Conservation (phyloP, 805 yeast species). For the Starmerella bacillaris region DNA sequence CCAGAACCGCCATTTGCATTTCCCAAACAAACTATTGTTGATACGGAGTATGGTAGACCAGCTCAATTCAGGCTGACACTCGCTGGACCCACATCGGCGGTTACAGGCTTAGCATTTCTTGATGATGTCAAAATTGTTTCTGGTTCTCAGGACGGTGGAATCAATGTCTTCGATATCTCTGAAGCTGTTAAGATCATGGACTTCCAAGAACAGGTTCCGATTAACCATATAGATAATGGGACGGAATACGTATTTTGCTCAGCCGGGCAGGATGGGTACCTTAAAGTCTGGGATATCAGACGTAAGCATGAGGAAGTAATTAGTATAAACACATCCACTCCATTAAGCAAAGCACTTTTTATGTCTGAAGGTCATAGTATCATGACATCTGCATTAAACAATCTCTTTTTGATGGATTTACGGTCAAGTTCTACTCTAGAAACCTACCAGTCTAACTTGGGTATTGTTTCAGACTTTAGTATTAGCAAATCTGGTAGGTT, state of each 20-base stretch:
- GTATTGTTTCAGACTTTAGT: slow-evolving; percentile 7
- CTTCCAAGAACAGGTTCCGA: not conserved
- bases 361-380: slow-evolving; percentile 9
- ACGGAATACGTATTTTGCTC: slow-evolving; percentile 47
- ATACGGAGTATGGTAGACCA: not conserved
- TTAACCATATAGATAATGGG: slow-evolving; percentile 53
- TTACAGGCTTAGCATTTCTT: slow-evolving; percentile 8
- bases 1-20: slow-evolving; percentile 1
- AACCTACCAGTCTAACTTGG: not conserved
- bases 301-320: not conserved
- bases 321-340: not conserved
- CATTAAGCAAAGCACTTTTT: slow-evolving; percentile 1
- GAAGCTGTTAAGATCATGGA: no score
- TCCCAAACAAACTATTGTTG: not conserved
- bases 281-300: slow-evolving; percentile 13
- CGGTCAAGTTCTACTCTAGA: slow-evolving; percentile 7
- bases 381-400: slow-evolving; percentile 2
- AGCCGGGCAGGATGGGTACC: slow-evolving; percentile 8
- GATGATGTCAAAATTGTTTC: slow-evolving; percentile 5
- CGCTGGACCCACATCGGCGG: slow-evolving; percentile 10
- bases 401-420: slow-evolving; percentile 9
- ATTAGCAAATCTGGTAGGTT: slow-evolving; percentile 13
- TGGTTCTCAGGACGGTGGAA: slow-evolving; percentile 9
- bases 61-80: slow-evolving; percentile 7
- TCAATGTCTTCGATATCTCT: slow-evolving; percentile 61